Evolutionary conservation across 2,329 filamentous ascomycete genomes (phyloP).

Genomic region (Colletotrichum sp.): DNA sequence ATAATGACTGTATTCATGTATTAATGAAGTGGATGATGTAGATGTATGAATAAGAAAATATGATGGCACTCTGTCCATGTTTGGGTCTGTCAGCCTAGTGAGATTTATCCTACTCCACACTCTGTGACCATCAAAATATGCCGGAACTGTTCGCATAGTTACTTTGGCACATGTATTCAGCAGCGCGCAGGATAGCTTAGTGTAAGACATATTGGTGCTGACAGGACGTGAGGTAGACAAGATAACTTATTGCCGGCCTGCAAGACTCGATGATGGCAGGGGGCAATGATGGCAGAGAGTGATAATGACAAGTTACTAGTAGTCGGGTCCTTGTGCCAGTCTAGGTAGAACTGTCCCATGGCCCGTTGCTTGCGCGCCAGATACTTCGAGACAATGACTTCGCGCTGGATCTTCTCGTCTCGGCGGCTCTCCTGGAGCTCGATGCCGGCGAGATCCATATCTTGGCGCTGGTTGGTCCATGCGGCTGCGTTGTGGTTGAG

Average conservation of each 20-base stretch:
- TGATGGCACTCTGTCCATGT: background rate
- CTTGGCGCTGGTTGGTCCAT: background rate
- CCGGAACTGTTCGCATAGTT: too few species aligned
- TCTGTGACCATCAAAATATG: too few species aligned
- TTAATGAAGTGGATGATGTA: constrained; percentile 8
- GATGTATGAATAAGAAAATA: background rate
- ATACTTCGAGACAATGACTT: background rate
- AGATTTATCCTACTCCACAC: background rate
- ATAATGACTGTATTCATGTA: background rate
- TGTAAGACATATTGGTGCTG: too few species aligned
- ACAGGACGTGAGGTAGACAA: too few species aligned
- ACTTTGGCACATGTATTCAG: too few species aligned
- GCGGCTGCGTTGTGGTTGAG: background rate
- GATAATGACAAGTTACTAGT: background rate
- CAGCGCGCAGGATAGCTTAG: too few species aligned
- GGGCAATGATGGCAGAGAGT: too few species aligned
- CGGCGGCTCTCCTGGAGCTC: background rate
- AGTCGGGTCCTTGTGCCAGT: background rate
- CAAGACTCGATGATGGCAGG: too few species aligned
- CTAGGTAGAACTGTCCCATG: background rate
- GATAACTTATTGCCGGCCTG: too few species aligned
- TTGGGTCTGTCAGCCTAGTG: background rate
- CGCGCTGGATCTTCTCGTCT: background rate
- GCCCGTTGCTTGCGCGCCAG: background rate
- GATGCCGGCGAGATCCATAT: background rate